Conservation (phyloP, 306 rosid species). For the Quercus gilva region DNA sequence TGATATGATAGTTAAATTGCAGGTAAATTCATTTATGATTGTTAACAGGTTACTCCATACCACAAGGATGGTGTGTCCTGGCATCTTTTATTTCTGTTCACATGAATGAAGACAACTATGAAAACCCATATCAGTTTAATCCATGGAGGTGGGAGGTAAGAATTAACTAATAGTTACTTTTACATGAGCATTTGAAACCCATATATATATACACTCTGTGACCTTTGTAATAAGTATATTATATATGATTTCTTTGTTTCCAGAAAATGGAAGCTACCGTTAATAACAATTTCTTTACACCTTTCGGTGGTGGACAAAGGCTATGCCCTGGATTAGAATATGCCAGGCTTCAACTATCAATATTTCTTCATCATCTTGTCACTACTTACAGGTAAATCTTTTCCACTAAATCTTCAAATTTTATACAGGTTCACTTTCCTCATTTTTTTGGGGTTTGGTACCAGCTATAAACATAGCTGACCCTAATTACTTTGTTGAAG, state of each 20-base stretch:
- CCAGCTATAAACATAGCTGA: too few relatives aligned
- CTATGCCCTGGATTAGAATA: slow-evolving; percentile 92
- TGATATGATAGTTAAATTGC: background rate
- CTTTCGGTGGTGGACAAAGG: slow-evolving; percentile 94
- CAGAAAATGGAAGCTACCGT: slow-evolving; percentile 37
- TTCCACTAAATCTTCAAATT: background rate
- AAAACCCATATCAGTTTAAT: slow-evolving; percentile 66
- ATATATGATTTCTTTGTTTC: background rate
- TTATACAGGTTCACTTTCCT: background rate
- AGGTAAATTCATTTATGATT: background rate
- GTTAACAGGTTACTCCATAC: slow-evolving; percentile 65
- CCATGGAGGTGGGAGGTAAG: slow-evolving; percentile 97
- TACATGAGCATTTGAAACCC: background rate
- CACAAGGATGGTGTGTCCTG: slow-evolving; percentile 70
- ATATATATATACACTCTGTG: background rate
- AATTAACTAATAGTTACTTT: background rate
- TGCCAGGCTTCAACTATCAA: slow-evolving; percentile 64
- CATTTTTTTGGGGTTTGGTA: too few relatives aligned
- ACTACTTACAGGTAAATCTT: slow-evolving; percentile 55
- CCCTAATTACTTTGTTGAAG: too few relatives aligned
- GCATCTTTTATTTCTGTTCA: slow-evolving; percentile 85
- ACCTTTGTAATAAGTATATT: background rate
- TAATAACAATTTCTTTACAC: slow-evolving; percentile 50
- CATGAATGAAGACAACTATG: slow-evolving; percentile 56
- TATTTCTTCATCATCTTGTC: slow-evolving; percentile 66